Base-by-base conservation (phyloP, 2,329 filamentous ascomycete species). In the Monosporascus sp. region DNA sequence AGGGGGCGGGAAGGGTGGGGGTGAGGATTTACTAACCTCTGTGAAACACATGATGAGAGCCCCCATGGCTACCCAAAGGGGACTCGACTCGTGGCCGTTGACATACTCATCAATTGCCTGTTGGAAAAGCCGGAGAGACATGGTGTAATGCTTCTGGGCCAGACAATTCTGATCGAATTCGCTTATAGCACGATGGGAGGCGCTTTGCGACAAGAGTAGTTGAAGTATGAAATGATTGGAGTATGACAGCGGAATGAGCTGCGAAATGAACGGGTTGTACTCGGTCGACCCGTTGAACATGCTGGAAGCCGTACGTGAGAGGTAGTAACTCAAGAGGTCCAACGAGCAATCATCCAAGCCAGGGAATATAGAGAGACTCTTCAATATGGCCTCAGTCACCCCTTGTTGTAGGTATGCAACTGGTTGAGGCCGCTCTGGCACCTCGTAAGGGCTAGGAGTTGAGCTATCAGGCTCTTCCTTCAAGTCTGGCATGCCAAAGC, bases 231-330 rank as follows among this genome's bases (percentile, higher is more conserved):
- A 67, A 3, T 75, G 70, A 47, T 73, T 74, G 37, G 70, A 71
- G 38, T 77, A 77, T 3, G 75, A 72, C 2, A 78, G 54, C 0
- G 74, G 74, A 5, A 77, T 69, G 24, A 78, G 67, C 49, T 76
- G 73, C 25, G 71, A 69, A 18, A 76, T 62, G 48, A 77, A 76
- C 0, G 74, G 75, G 44, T 78, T 77, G 43, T 73, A 63, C 1
- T 70, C 66, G 1, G 74, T 75, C 1, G 75, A 74, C 1, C 73
- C 74, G 51, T 77, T 77, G 35, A 72, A 74, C 74, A 77, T 76
- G 49, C 72, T 75, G 44, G 71, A 70, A 17, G 73, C 70, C 0
- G 74, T 77, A 2, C 71, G 72, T 2, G 66, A 61, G 6, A 76
- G 56, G 55, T 77, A 78, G 59, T 76, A 75, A 51, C 70, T 72